Evolutionary conservation across 768 basidiomycete genomes (phyloP).

Genomic region (Rhodosporidiobolus odoratus): DNA sequence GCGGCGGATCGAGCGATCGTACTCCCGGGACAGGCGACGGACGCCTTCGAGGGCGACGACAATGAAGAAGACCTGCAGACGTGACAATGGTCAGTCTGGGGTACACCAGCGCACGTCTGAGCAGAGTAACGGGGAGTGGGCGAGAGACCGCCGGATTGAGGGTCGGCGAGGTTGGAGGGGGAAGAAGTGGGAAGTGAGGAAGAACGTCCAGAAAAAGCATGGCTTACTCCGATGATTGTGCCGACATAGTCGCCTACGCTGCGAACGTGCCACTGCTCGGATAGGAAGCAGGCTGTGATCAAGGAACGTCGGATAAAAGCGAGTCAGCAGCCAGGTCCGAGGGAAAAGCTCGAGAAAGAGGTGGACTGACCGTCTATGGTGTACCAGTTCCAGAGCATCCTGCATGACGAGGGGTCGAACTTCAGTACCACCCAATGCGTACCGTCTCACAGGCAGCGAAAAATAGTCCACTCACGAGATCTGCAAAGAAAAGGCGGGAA

Average conservation of each 20-base stretch:
- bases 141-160: too few relatives aligned
- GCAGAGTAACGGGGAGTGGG: too few relatives aligned
- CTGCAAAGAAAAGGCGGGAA: background rate
- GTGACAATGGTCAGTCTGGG: background rate
- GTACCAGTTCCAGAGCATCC: slow-evolving; percentile 47
- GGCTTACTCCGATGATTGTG: slow-evolving; percentile 43
- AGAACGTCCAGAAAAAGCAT: background rate
- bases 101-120: too few relatives aligned
- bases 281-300: slow-evolving; percentile 45
- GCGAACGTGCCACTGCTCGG: slow-evolving; percentile 43
- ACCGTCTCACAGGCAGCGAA: too few relatives aligned
- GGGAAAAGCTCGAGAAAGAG: background rate
- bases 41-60: slow-evolving; percentile 45
- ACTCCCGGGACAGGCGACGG: slow-evolving; percentile 45
- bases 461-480: background rate
- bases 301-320: too few relatives aligned
- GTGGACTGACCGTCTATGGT: slow-evolving; percentile 33
- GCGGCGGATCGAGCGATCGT: slow-evolving; percentile 43
- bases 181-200: background rate
- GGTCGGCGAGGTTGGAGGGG: background rate
- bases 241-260: slow-evolving; percentile 44
- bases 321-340: background rate
- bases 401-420: too few relatives aligned
- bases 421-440: too few relatives aligned
- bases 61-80: slow-evolving; percentile 44